A percentile compares a stretch with the other conserved stretches of the same genome.
Evolutionary conservation across 1,284 basidiomycete genomes (phyloP).

Genomic region (Meripilus lineatus): DNA sequence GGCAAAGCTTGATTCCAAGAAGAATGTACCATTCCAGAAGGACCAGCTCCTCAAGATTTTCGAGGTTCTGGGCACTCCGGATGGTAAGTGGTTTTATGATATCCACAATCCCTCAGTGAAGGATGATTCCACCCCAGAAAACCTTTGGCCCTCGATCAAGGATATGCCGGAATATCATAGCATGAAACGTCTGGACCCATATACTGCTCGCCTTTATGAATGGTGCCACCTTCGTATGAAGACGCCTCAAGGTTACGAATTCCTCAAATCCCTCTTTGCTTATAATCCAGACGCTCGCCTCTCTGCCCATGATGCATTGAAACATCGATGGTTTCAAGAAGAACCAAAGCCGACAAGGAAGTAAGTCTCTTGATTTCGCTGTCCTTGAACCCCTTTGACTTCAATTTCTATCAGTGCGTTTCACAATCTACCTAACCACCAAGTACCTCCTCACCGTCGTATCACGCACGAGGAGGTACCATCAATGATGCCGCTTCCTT

Average conservation of each 20-base stretch:
- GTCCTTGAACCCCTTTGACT: conserved; percentile 1
- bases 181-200: conserved; percentile 76
- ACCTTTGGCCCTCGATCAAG: conserved; percentile 84
- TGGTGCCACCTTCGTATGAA: conserved; percentile 77
- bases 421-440: conserved; percentile 44
- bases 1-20: conserved; percentile 90
- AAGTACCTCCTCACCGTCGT: conserved; percentile 67
- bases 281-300: conserved; percentile 90
- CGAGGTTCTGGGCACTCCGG: conserved; percentile 89
- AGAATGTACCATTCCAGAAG: conserved; percentile 90
- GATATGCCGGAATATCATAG: conserved; percentile 87
- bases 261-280: conserved; percentile 79
- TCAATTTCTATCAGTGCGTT: conserved; percentile 47
- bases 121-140: conserved; percentile 39
- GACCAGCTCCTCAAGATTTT: conserved; percentile 96
- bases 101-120: conserved; percentile 1
- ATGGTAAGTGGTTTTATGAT: conserved; percentile 41
- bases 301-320: conserved; percentile 77
- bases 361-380: conserved; percentile 35
- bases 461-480: conserved; percentile 78
- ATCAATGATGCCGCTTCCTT: conserved; percentile 64
- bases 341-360: conserved; percentile 72
- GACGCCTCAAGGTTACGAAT: conserved; percentile 67
- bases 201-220: conserved; percentile 59
- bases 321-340: conserved; percentile 79